Evolutionary conservation across 2,329 filamentous ascomycete species (phyloP).

Genomic region (Colletotrichum sp.): DNA sequence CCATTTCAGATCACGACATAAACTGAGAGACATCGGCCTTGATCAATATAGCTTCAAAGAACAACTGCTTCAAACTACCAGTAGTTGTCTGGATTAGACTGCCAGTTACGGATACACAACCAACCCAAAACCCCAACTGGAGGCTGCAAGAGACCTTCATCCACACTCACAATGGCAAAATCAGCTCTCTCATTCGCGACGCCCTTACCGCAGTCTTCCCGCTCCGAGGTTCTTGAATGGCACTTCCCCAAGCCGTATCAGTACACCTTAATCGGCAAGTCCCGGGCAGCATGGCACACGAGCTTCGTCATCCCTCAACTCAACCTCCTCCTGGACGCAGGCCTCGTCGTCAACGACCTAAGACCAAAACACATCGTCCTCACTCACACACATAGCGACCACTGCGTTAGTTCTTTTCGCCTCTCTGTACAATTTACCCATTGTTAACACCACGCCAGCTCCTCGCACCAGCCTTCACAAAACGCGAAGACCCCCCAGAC

Average conservation of each 20-base stretch:
- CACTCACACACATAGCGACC: conserved; percentile 55
- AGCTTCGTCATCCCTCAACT: conserved; percentile 56
- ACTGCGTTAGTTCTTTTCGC: too few species aligned
- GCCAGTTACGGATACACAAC: too few species aligned
- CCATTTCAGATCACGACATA: background rate
- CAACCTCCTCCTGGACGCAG: conserved; percentile 54
- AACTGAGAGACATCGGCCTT: background rate
- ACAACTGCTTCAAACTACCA: too few species aligned
- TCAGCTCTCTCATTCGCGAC: conserved; percentile 39
- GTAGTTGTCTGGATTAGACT: too few species aligned
- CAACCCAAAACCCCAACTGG: background rate
- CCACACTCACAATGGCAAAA: background rate
- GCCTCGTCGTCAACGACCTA: conserved; percentile 48
- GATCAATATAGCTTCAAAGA: background rate
- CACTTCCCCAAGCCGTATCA: conserved; percentile 48
- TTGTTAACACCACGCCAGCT: conserved; percentile 22
- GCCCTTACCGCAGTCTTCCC: conserved; percentile 46
- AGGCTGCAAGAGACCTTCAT: background rate
- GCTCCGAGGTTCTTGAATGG: conserved; percentile 52
- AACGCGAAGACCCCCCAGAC: conserved; percentile 49
- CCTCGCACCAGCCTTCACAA: conserved; percentile 46
- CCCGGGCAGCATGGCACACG: conserved; percentile 56
- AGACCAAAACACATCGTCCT: conserved; percentile 55
- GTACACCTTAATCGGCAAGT: conserved; percentile 49
- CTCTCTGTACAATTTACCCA: too few species aligned